Percentiles rank a stretch among this genome's conserved stretches.
These are phyloP conservation scores for Chaetomidium leptoderma DNA, from an alignment of 495 filamentous ascomycete species.

Conservation along the genomic window DNA sequence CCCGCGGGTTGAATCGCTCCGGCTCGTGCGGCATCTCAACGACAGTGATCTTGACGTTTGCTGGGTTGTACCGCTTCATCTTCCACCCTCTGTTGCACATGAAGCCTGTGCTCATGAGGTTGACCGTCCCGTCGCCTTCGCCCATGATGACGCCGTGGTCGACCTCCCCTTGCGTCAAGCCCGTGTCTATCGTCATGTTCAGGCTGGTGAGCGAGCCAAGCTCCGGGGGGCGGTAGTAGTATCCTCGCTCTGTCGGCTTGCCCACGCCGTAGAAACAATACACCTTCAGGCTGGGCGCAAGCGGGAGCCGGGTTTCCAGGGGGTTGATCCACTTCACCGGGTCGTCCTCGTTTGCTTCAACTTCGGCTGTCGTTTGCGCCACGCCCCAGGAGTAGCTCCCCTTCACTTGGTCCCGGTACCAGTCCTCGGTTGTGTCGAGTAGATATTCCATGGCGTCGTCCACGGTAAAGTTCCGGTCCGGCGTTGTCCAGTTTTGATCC, in stretches of 20 bases:
- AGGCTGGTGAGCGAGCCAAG: conserved; percentile 58
- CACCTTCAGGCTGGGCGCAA: conserved; percentile 87
- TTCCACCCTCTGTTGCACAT: conserved; percentile 96
- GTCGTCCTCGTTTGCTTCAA: conserved; percentile 80
- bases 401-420: conserved; percentile 72
- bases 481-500: conserved; percentile 50
- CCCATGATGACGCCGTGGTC: conserved; percentile 90
- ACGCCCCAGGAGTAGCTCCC: conserved; percentile 83
- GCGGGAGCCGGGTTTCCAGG: conserved; percentile 80
- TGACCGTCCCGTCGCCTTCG: conserved; percentile 94
- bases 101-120: conserved; percentile 80
- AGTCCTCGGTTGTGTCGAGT: conserved; percentile 68
- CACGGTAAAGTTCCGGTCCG: conserved; percentile 70
- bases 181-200: conserved; percentile 89
- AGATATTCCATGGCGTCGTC: conserved; percentile 73
- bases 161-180: conserved; percentile 57
- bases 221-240: conserved; percentile 78
- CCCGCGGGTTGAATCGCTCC: conserved; percentile 82
- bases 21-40: conserved; percentile 97
- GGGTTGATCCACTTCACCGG: conserved; percentile 92
- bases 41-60: conserved; percentile 71
- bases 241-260: conserved; percentile 85
- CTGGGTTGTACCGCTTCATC: conserved; percentile 90
- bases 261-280: conserved; percentile 97
- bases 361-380: conserved; percentile 72